Base-by-base conservation (phyloP, 2,329 filamentous ascomycete genomes). In the Fusarium nelsonii region DNA sequence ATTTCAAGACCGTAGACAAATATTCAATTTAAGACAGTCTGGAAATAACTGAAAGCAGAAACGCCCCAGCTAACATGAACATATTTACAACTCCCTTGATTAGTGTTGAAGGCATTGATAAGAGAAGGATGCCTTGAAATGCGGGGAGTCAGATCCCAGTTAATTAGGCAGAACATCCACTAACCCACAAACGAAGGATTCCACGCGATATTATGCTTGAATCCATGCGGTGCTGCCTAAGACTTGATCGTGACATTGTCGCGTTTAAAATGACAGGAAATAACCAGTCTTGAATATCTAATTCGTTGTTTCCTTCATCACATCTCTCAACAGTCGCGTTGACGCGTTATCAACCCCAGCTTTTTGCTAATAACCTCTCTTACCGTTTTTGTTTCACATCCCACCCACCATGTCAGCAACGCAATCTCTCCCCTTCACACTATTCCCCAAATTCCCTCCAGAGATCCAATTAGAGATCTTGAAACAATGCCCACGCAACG, bases 391-490 rank as follows among this genome's bases (percentile, higher is more conserved):
- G 30, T 30, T 8, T 30, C 30, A 11, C 30, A 15, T 43, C 40
- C 7, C 40, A 28, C 26, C n/a, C 49, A 57, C 4, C 20, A 63
- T 63, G 60, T 45, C 49, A 14, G 12, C 34, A n/a, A 14, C 1
- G 4, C 26, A 39, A 20, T 37, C 46, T 8, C 9, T 11, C 7
- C 18, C 36, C 6, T 65, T 65, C 6, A 44, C 53, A 1, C 12
- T 51, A 2, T 65, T 65, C 26, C 46, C 16, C 10, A 45, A 23
- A 16, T 53, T 65, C 5, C 62, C 62, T 1, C 36, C 53, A 11
- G 62, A 65, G 26, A 51, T 65, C 12, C 62, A 53, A 39, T 34
- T 65, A 3, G 41, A 59, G 2, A 26, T 65, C 2, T 16, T 65
- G 4, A 39, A 26, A 14, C 37, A 32, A 6, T 65, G 62, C 26